A percentile compares a stretch with the other conserved stretches of the same genome.
phyloP scores from a whole-genome alignment of 2,329 filamentous ascomycete genomes.

The Penicillium sp. region DNA sequence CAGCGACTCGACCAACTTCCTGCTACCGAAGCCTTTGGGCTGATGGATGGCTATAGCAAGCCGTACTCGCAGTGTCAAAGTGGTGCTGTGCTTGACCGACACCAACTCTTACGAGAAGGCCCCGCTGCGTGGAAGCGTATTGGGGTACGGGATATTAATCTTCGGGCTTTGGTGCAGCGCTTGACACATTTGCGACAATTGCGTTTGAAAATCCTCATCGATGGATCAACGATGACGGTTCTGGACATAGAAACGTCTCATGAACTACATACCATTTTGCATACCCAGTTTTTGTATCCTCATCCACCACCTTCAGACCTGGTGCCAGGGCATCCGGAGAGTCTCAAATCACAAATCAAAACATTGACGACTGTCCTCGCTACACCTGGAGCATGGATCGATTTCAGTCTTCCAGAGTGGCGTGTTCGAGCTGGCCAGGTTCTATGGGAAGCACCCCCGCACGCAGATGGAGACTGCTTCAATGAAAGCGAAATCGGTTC shows the following conservation, averaged over 20 bases:
- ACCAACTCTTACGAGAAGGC: constrained; percentile 37
- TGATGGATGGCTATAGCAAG: constrained; percentile 35
- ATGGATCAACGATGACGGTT: constrained; percentile 33
- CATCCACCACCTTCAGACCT: constrained; percentile 28
- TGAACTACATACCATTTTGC: constrained; percentile 36
- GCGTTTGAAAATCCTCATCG: constrained; percentile 35
- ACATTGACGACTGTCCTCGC: constrained; percentile 45
- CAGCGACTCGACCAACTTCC: constrained; percentile 26
- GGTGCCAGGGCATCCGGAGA: constrained; percentile 28
- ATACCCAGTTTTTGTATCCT: constrained; percentile 40
- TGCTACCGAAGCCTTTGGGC: constrained; percentile 33
- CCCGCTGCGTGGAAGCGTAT: constrained; percentile 43
- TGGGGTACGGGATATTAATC: constrained; percentile 40
- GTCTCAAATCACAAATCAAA: constrained; percentile 48
- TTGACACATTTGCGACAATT: constrained; percentile 34
- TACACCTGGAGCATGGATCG: constrained; percentile 47
- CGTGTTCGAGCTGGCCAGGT: constrained; percentile 48
- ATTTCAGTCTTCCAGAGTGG: constrained; percentile 50
- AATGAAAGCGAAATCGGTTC: constrained; percentile 1
- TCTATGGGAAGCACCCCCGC: constrained; percentile 42
- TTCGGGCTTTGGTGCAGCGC: constrained; percentile 35
- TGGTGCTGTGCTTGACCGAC: constrained; percentile 37
- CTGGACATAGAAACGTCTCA: constrained; percentile 34
- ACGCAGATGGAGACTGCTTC: constrained; percentile 35
- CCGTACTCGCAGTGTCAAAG: constrained; percentile 39